These are phyloP conservation scores for Monosporozyma unispora DNA, from an alignment of 805 yeast genomes.

Conservation along the genomic window DNA sequence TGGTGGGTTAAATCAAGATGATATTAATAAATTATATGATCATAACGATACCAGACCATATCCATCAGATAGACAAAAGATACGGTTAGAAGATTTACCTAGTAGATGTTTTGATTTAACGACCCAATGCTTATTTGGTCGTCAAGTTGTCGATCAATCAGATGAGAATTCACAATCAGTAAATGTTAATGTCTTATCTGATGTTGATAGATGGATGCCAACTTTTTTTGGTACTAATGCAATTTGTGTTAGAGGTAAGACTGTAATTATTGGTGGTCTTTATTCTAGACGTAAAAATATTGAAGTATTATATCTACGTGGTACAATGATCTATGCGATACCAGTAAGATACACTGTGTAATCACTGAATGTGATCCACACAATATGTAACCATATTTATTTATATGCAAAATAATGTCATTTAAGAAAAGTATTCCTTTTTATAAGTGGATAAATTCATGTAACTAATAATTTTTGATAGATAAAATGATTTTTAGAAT, in stretches of 20 bases:
- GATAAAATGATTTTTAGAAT: too few relatives aligned
- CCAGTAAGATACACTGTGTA: background rate
- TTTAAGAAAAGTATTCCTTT: background rate
- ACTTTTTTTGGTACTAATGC: conserved; percentile 4
- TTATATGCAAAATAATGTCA: background rate
- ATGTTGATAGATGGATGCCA: background rate
- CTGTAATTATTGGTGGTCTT: conserved; percentile 22
- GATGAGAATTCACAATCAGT: background rate
- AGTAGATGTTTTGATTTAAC: conserved; percentile 3
- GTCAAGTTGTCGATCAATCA: background rate
- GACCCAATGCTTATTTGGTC: background rate
- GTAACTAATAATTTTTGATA: too few relatives aligned
- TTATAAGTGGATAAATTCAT: too few relatives aligned
- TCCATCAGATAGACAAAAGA: background rate
- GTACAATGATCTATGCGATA: conserved; percentile 11
- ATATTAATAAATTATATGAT: conserved; percentile 16
- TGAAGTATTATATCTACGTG: conserved; percentile 16
- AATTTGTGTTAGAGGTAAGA: conserved; percentile 9
- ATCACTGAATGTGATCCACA: background rate
- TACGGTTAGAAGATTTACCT: conserved; percentile 1
- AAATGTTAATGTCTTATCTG: background rate
- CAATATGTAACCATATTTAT: background rate
- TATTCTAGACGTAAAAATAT: conserved; percentile 10
- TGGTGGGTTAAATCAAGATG: conserved; percentile 27
- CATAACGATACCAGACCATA: background rate